Percentiles rank a stretch among this genome's conserved stretches.
These are phyloP conservation scores for Apiotrichum mycotoxinovorans DNA, from an alignment of 1,284 basidiomycete genomes.

Conservation along the genomic window DNA sequence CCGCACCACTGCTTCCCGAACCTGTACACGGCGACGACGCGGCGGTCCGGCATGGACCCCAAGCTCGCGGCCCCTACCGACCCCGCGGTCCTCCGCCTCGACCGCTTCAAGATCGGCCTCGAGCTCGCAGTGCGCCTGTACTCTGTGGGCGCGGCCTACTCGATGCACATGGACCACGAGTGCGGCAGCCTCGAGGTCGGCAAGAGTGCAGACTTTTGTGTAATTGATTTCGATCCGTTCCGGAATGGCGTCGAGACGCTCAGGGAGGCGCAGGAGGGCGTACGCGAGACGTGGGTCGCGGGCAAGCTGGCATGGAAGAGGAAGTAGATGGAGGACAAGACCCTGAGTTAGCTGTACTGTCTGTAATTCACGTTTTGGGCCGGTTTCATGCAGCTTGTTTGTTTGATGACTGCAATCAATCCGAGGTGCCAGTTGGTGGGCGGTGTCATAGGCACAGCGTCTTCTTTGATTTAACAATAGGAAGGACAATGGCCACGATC, in stretches of 20 bases:
- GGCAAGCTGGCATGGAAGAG: conserved; percentile 19
- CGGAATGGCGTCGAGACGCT: conserved; percentile 24
- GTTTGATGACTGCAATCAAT: no score
- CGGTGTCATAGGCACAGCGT: no score
- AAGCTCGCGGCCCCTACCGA: conserved; percentile 14
- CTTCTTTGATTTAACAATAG: no score
- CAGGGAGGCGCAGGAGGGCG: conserved; percentile 26
- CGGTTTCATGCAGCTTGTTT: no score
- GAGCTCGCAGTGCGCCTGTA: conserved; percentile 26
- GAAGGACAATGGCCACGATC: no score
- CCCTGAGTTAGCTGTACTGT: no score
- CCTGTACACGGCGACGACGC: conserved; percentile 34
- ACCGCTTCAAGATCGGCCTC: conserved; percentile 19
- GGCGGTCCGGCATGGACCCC: conserved; percentile 26
- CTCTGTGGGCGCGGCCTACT: conserved; percentile 26
- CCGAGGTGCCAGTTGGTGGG: no score
- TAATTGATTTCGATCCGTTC: conserved; percentile 33
- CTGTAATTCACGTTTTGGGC: no score
- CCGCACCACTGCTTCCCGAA: conserved; percentile 31
- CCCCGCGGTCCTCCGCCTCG: background rate
- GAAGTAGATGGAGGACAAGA: no score
- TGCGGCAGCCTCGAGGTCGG: conserved; percentile 26
- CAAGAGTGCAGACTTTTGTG: conserved; percentile 31
- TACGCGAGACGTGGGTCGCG: conserved; percentile 29
- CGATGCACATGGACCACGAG: conserved; percentile 19